Percentiles rank a stretch among this genome's conserved stretches.
Conservation (phyloP, 768 basidiomycete species). For the Boletus vinaceobasis region DNA sequence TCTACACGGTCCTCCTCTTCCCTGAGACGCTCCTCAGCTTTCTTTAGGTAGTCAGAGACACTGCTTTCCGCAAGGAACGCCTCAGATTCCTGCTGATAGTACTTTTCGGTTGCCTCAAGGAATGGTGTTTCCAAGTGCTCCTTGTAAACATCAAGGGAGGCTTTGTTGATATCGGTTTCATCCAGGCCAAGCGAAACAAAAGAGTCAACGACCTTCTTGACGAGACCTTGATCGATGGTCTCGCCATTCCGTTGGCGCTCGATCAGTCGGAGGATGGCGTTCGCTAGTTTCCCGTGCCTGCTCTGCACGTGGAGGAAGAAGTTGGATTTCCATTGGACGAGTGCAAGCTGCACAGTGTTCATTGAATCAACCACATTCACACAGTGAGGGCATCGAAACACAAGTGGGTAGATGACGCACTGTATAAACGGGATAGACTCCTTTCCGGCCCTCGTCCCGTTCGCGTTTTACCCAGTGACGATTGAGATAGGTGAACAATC, state of each 20-base stretch:
- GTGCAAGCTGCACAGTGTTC: conserved; percentile 59
- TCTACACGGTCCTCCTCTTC: conserved; percentile 97
- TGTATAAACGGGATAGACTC: conserved; percentile 94
- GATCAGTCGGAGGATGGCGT: conserved; percentile 84
- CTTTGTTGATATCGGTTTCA: conserved; percentile 86
- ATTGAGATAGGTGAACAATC: conserved; percentile 96
- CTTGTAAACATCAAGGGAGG: conserved; percentile 90
- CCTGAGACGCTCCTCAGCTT: conserved; percentile 85
- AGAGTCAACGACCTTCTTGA: conserved; percentile 93
- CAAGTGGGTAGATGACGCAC: conserved; percentile 42
- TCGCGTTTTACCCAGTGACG: conserved; percentile 99
- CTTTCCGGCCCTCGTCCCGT: conserved; percentile 93
- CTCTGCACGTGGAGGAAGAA: conserved; percentile 87
- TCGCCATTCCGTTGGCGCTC: conserved; percentile 94
- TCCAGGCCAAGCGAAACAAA: conserved; percentile 95
- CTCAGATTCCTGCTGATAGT: conserved; percentile 90
- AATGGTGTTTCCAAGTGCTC: conserved; percentile 89
- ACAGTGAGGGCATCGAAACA: background rate
- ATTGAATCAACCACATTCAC: conserved; percentile 1
- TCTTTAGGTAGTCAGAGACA: conserved; percentile 92
- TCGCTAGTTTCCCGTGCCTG: conserved; percentile 77
- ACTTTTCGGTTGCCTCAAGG: conserved; percentile 82
- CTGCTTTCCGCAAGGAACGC: conserved; percentile 85
- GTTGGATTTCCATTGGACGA: conserved; percentile 93
- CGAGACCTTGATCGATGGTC: conserved; percentile 84